A percentile compares a stretch with the other conserved stretches of the same genome.
These are phyloP conservation scores for Drosera capensis DNA, from an alignment of 148 eudicot genomes.

Conservation along the genomic window DNA sequence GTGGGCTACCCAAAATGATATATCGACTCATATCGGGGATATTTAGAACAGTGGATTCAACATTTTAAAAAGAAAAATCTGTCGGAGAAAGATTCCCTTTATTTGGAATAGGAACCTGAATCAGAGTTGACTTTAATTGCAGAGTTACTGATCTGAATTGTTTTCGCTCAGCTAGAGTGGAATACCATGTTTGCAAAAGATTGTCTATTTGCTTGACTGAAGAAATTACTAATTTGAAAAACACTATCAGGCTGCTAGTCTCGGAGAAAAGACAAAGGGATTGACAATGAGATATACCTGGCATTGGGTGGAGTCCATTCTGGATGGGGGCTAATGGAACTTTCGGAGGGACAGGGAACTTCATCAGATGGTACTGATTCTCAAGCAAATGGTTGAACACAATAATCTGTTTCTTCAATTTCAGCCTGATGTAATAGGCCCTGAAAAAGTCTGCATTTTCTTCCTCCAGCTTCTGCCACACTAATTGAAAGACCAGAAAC, in stretches of 20 bases:
- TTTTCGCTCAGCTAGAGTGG: too few species aligned
- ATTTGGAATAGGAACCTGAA: too few species aligned
- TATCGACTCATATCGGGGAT: too few species aligned
- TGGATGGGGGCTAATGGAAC: slow-evolving; percentile 87
- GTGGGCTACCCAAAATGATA: too few species aligned
- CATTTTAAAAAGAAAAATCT: too few species aligned
- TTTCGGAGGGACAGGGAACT: slow-evolving; percentile 71
- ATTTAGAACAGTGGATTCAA: too few species aligned
- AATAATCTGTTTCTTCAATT: slow-evolving; percentile 90
- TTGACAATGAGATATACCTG: slow-evolving; percentile 48
- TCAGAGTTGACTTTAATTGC: too few species aligned
- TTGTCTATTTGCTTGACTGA: too few species aligned
- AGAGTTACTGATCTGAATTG: too few species aligned
- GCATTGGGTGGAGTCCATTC: slow-evolving; percentile 88
- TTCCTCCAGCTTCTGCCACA: slow-evolving; percentile 8
- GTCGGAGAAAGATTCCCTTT: too few species aligned
- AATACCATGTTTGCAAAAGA: too few species aligned
- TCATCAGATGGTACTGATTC: slow-evolving; percentile 72
- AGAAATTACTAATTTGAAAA: too few species aligned
- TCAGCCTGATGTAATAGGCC: slow-evolving; percentile 91
- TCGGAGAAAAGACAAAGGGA: background rate
- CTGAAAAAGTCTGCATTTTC: slow-evolving; percentile 19
- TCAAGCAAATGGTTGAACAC: slow-evolving; percentile 87
- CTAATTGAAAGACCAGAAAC: background rate
- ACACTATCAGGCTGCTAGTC: background rate